Evolutionary conservation across 163 green algal genomes (phyloP).

Genomic region (Scenedesmus sp.): DNA sequence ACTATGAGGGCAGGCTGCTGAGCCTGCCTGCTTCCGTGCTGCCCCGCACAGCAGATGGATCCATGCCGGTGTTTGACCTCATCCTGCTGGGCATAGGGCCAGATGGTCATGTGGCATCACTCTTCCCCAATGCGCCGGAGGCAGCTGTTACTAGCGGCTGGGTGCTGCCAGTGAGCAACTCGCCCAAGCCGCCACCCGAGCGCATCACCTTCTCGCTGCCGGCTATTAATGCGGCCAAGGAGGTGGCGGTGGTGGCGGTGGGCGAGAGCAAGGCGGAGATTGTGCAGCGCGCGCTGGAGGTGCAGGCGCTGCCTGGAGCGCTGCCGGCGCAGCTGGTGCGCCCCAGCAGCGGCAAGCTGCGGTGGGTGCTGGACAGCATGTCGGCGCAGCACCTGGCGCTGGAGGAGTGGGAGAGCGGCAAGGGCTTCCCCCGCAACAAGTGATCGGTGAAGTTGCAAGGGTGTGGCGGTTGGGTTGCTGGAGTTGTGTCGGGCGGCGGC

Average conservation of each 20-base stretch:
- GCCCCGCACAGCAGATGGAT: conserved; percentile 69
- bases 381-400: conserved; percentile 76
- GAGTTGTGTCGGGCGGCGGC: neutral
- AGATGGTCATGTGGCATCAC: conserved; percentile 92
- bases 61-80: conserved; percentile 87
- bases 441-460: neutral
- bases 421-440: conserved; percentile 57
- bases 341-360: conserved; percentile 70
- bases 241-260: conserved; percentile 83
- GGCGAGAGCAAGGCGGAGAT: conserved; percentile 92
- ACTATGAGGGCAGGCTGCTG: conserved; percentile 88
- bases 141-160: conserved; percentile 61
- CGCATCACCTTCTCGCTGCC: conserved; percentile 94
- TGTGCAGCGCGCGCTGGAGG: conserved; percentile 92
- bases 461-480: neutral
- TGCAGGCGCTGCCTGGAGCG: conserved; percentile 90
- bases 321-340: conserved; percentile 94
- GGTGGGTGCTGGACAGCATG: conserved; percentile 88
- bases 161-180: conserved; percentile 88
- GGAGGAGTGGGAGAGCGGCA: conserved; percentile 77
- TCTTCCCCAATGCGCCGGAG: conserved; percentile 92
- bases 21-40: conserved; percentile 71
- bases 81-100: conserved; percentile 91
- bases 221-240: conserved; percentile 89
- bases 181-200: conserved; percentile 92